Evolutionary conservation across 2,329 filamentous ascomycete genomes (phyloP).

Genomic region (Neonectria hederae): DNA sequence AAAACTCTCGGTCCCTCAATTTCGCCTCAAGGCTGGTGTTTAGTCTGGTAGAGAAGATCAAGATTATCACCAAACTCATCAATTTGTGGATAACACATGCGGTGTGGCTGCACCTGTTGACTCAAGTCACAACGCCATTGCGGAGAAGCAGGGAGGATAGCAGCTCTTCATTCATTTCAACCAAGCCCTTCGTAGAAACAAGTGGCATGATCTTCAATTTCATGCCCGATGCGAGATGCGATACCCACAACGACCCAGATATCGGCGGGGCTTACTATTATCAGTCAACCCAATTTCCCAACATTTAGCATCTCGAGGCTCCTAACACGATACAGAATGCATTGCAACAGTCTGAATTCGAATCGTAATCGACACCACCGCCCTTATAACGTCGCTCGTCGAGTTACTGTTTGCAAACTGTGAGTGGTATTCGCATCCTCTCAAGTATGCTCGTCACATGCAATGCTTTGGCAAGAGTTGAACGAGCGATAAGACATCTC

Average conservation of each 20-base stretch:
- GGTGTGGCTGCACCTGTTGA: slow-evolving; percentile 2
- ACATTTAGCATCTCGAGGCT: background rate
- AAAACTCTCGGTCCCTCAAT: background rate
- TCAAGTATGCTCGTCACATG: no score
- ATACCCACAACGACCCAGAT: background rate
- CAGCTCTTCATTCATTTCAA: background rate
- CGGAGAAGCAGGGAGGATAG: slow-evolving; percentile 9
- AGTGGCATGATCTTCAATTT: slow-evolving; percentile 12
- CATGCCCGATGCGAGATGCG: background rate
- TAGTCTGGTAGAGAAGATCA: background rate
- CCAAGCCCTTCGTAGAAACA: background rate
- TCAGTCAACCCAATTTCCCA: background rate
- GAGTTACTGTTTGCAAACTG: background rate
- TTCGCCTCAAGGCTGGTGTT: background rate
- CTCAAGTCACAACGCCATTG: slow-evolving; percentile 1
- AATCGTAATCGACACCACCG: background rate
- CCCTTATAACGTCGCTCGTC: background rate
- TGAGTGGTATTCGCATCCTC: no score
- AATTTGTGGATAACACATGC: slow-evolving; percentile 10
- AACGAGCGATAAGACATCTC: no score
- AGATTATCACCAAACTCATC: background rate
- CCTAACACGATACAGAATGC: background rate
- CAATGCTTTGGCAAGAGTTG: no score
- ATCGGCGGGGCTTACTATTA: background rate
- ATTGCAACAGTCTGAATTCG: background rate